A percentile compares a stretch with the other conserved stretches of the same genome.
These are phyloP conservation scores for Hygrocybe punicea DNA, from an alignment of 768 basidiomycete genomes.

Conservation along the genomic window DNA sequence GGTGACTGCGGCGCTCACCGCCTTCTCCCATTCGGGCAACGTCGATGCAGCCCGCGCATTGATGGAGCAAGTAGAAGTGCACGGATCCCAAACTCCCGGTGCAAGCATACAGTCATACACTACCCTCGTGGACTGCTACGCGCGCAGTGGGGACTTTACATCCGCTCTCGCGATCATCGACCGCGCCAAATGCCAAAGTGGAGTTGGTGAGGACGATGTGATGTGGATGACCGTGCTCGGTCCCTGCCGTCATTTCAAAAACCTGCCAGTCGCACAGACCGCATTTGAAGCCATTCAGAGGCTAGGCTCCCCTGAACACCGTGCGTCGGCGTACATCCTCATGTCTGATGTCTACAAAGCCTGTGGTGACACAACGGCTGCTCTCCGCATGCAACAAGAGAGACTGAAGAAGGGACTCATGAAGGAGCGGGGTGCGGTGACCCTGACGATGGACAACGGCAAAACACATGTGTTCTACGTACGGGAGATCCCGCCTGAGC, in stretches of 20 bases:
- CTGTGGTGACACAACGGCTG: constrained; percentile 19
- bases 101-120: constrained; percentile 22
- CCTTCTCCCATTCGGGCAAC: constrained; percentile 24
- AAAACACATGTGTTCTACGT: constrained; percentile 24
- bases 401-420: constrained; percentile 18
- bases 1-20: constrained; percentile 24
- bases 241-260: constrained; percentile 25
- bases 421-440: constrained; percentile 21
- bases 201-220: constrained; percentile 22
- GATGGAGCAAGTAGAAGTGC: constrained; percentile 22
- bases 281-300: constrained; percentile 23
- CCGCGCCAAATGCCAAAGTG: constrained; percentile 20
- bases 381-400: constrained; percentile 21
- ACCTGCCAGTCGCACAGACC: constrained; percentile 20
- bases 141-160: constrained; percentile 23
- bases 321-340: constrained; percentile 24
- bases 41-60: constrained; percentile 23
- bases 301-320: constrained; percentile 23
- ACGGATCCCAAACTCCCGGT: constrained; percentile 15
- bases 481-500: constrained; percentile 22
- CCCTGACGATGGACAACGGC: constrained; percentile 22
- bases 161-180: constrained; percentile 24
- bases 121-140: constrained; percentile 21
- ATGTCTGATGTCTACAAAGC: constrained; percentile 22
- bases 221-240: constrained; percentile 26